Base-by-base conservation (phyloP, 163 green algal genomes). In the Smithsoniella earleae region DNA sequence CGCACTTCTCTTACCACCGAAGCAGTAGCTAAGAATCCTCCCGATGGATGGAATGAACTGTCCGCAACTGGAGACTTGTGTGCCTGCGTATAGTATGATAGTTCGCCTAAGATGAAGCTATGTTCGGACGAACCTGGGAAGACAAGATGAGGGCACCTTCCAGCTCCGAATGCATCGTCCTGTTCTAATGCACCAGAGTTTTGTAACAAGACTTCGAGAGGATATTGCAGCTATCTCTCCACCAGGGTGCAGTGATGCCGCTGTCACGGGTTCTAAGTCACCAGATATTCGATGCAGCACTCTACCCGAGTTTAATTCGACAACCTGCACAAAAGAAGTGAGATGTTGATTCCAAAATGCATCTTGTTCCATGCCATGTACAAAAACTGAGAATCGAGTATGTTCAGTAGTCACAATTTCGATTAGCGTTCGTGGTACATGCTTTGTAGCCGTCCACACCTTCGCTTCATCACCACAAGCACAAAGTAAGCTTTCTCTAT, bases 231-330 rank as follows among this genome's bases (percentile, higher is more conserved):
- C 49, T 22, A 74, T 82, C 2, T 62, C 72, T 27, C 82, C 88
- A 76, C 93, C 81, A 8, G 88, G 87, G 77, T 84, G 90, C 22
- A 91, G 75, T 5, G 83, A 84, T 3, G 97, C 65, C 1, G 90
- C 83, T 2, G 92, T 96, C 20, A 98, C 77, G 0, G 86, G 82
- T 80, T 96, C 91, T n/a, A 84, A 86, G 77, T 96, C 94, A 5
- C 58, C 58, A 38, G n/a, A 31, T 33, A 69, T n/a, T 3, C 5
- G n/a, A 45, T 0, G 3, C 27, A 34, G 28, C 58, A 69, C 58
- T 45, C 8, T 33, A 22, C 58, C 58, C 6, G 58, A 43, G 16
- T 10, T 13, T 6, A 16, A 8, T 8, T 69, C 34, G 25, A 69
- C 25, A 8, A 69, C 58, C 58, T 69, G 58, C 1, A 13, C 40